Base-by-base conservation (phyloP, 176 grass and related monocot genomes). In the Triticum dicoccoides region DNA sequence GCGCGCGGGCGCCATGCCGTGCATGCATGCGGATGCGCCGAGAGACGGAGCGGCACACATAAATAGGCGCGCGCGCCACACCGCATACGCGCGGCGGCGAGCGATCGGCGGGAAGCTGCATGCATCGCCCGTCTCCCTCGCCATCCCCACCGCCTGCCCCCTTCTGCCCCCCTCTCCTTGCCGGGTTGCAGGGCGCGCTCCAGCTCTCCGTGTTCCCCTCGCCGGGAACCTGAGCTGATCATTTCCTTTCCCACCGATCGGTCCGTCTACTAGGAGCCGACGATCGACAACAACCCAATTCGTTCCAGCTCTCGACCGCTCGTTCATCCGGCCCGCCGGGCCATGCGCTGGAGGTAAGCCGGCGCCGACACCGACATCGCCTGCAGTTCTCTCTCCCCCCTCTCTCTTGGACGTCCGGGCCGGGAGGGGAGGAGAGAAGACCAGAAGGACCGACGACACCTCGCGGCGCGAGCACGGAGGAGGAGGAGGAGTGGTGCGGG, bases 351-450 rank as follows among this genome's bases (percentile, higher is more conserved):
- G 83, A 27, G 73, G 47, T 66, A 65, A 52, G 34, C 51, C 15
- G 21, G 70, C 51, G 56, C 56, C 56, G 18, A 59, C 59, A 2
- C 71, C 69, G 80, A 34, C 11, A 75, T 86, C 42, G 67, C 18
- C 77, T 30, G 30, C 63, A 24, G 47, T 29, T 74, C 87, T 52
- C 73, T 20, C 59, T 87, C 87, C 73, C 79, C 61, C 54, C 73
- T 76, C 76, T 81, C 87, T 77, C 71, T 25, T 69, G 29, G 29
- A 30, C 29, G 62, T 45, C 76, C 70, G 71, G 49, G 71, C 52
- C 18, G 90, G 80, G 85, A 88, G 86, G 85, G 76, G 76, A 76
- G 63, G 89, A 70, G 84, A 65, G 62, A 68, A 91, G 79, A 76
- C n/a, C 23, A 73, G 21, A 3, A 11, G 51, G 51, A 54, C 51